phyloP scores from a whole-genome alignment of 2,329 filamentous ascomycete species.

The Calonectria pseudoturangicola region DNA sequence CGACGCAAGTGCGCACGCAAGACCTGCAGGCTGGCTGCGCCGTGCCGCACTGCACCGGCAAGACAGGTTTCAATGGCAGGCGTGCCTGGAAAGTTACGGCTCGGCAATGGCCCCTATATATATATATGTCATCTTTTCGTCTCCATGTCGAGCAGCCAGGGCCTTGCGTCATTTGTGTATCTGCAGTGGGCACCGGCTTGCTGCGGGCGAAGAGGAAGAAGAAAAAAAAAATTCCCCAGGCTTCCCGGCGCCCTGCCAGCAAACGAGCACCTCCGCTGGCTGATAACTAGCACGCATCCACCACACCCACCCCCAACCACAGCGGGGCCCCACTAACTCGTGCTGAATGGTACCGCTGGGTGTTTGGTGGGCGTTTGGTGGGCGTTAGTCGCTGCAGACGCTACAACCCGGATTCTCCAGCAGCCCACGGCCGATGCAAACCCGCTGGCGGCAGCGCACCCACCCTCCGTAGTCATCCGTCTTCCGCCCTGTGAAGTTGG shows the following conservation, averaged over 20 bases:
- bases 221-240: constrained; percentile 23
- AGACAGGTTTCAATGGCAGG: constrained; percentile 26
- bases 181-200: constrained; percentile 47
- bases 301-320: constrained; percentile 16
- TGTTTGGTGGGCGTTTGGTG: background rate
- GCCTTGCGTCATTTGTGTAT: constrained; percentile 52
- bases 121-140: constrained; percentile 43
- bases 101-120: constrained; percentile 13
- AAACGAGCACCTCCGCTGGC: constrained; percentile 15
- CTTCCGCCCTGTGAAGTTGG: constrained; percentile 51
- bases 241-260: background rate
- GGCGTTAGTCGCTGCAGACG: constrained; percentile 33
- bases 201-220: constrained; percentile 38
- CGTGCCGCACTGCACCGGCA: constrained; percentile 14
- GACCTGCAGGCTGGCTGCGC: constrained; percentile 35
- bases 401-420: constrained; percentile 37
- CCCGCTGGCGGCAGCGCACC: constrained; percentile 39
- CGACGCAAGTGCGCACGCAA: constrained; percentile 34
- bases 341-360: constrained; percentile 29
- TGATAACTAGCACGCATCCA: constrained; percentile 23
- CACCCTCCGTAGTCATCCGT: constrained; percentile 38
- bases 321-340: constrained; percentile 31
- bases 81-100: constrained; percentile 17
- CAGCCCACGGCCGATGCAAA: constrained; percentile 42
- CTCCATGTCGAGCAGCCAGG: constrained; percentile 41